Evolutionary conservation across 495 filamentous ascomycete species (phyloP), one percentile per base, ranked within the genome.

Genomic region (Aspergillus steynii): DNA sequence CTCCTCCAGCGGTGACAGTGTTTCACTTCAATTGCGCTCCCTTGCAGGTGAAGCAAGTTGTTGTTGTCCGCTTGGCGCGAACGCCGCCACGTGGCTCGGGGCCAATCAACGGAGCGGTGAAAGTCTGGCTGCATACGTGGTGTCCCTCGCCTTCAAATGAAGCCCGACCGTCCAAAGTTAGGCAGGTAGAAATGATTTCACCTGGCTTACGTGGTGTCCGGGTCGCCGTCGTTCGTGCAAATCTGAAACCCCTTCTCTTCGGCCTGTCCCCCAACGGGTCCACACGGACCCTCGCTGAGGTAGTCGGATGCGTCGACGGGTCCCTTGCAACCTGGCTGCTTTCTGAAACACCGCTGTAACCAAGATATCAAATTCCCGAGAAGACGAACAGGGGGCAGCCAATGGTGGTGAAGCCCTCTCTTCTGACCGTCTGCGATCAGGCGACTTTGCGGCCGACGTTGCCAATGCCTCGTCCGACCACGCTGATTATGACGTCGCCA

Each of bases 361-460:
- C 28, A 48, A 5, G 56, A n/a, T 53, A 37, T 34, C 28, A 28
- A 60, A 37, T 49, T 49, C 45, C 56, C 50, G 37, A 46, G 4
- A 37, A 50, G 29, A 42, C 29, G 29, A 15, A 32, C 25, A 56
- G 34, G 37, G 37, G 37, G 37, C 37, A 42, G 37, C 37, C 37
- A 42, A 42, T 42, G 37, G 37, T 42, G 37, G 37, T 42, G 37
- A 42, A 42, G 37, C 37, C 37, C 37, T 42, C 37, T 42, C 37
- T 42, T 42, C 37, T 8, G 37, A 42, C 14, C 37, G 37, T 42
- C 49, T 7, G 45, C 49, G 50, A 63, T 82, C 83, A 99, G 68
- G 90, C 90, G 71, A 97, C 88, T 77, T 98, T 98, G 61, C 92
- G 84, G 42, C 93, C 95, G 50, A 97, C 89, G 74, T 99, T 99